phyloP scores from a whole-genome alignment of 805 yeast species.

The Saturnispora silvae region DNA sequence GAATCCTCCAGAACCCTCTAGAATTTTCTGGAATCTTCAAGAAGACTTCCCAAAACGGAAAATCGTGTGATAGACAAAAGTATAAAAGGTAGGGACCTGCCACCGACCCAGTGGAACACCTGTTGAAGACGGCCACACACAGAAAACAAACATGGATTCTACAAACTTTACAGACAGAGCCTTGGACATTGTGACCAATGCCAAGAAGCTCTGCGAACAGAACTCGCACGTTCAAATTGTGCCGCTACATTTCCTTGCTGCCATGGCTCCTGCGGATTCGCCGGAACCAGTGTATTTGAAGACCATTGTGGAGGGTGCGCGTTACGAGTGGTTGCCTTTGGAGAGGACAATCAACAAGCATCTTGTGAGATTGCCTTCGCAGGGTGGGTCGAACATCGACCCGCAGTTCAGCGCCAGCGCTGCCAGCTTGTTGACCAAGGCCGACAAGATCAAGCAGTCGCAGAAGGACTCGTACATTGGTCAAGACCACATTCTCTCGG shows the following conservation, averaged over 20 bases:
- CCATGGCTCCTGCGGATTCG: conserved; percentile 63
- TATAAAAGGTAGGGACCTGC: neutral
- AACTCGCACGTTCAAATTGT: conserved; percentile 72
- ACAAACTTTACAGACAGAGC: conserved; percentile 93
- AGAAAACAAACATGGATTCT: conserved; percentile 51
- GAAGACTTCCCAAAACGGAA: neutral
- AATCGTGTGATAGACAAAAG: neutral
- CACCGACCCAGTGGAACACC: no score
- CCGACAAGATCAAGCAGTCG: conserved; percentile 67
- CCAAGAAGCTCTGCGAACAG: conserved; percentile 74
- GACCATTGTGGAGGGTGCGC: conserved; percentile 72
- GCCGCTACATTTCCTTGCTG: conserved; percentile 89
- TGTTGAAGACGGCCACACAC: no score
- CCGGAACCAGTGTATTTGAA: conserved; percentile 54
- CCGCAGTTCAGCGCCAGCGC: conserved; percentile 67
- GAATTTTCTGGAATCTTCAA: conserved; percentile 1
- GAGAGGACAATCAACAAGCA: conserved; percentile 73
- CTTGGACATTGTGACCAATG: conserved; percentile 64
- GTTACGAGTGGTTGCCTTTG: conserved; percentile 76
- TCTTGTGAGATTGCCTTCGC: conserved; percentile 77
- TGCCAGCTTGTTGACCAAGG: conserved; percentile 62
- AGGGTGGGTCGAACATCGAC: conserved; percentile 80
- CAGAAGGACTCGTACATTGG: conserved; percentile 90
- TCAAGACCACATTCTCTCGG: conserved; percentile 85
- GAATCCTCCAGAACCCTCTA: neutral